phyloP scores from a whole-genome alignment of 116 monocot genomes.

The Cymodocea nodosa region DNA sequence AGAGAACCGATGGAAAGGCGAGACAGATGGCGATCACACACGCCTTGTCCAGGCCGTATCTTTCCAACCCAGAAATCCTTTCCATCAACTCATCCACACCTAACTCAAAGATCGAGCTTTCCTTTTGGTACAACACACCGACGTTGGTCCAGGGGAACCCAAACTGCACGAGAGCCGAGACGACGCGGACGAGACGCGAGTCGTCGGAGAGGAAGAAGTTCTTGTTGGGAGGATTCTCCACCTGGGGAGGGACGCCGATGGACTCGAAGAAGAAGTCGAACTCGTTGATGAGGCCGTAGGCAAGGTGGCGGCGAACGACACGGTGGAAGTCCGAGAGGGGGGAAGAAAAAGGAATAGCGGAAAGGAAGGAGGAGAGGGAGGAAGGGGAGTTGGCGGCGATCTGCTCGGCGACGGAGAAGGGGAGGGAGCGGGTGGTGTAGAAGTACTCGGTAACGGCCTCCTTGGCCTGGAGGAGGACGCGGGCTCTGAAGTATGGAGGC shows the following conservation, averaged over 20 bases:
- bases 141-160: slow-evolving; percentile 58
- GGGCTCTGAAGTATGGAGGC: slow-evolving; percentile 26
- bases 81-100: slow-evolving; percentile 6
- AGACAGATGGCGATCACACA: slow-evolving; percentile 57
- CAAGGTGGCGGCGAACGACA: slow-evolving; percentile 44
- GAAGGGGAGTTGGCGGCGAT: slow-evolving; percentile 60
- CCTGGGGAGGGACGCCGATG: slow-evolving; percentile 39
- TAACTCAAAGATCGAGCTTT: slow-evolving; percentile 14
- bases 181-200: slow-evolving; percentile 25
- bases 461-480: slow-evolving; percentile 34
- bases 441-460: slow-evolving; percentile 63
- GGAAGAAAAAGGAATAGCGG: slow-evolving; percentile 25
- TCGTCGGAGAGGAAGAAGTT: slow-evolving; percentile 59
- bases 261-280: slow-evolving; percentile 83
- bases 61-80: slow-evolving; percentile 21
- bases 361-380: slow-evolving; percentile 43
- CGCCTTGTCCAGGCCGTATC: slow-evolving; percentile 20
- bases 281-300: slow-evolving; percentile 66
- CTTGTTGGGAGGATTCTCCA: neutral
- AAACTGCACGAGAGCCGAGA: slow-evolving; percentile 30
- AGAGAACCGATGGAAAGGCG: slow-evolving; percentile 39
- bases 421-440: slow-evolving; percentile 59
- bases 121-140: slow-evolving; percentile 33
- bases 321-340: slow-evolving; percentile 24
- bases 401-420: slow-evolving; percentile 49